Percentiles rank a stretch among this genome's conserved stretches.
Conservation (phyloP, 305 asterid genomes). For the Plantago coronopus region DNA sequence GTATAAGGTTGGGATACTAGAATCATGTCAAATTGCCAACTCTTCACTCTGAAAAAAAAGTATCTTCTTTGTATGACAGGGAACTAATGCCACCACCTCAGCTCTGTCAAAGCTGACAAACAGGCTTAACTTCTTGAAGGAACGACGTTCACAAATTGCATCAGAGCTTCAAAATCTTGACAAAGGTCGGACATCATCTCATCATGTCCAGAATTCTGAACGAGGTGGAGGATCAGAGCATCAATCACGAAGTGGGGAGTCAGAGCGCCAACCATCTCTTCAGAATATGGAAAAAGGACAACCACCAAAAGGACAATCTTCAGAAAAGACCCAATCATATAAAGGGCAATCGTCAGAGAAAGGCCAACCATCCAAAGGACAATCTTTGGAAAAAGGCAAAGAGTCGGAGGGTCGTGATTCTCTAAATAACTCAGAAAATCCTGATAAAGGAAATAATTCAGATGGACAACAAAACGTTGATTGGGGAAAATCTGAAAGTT, state of each 20-base stretch:
- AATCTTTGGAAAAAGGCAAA: conserved; percentile 34
- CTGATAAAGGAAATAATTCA: conserved; percentile 34
- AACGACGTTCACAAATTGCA: conserved; percentile 72
- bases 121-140: conserved; percentile 92
- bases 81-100: conserved; percentile 56
- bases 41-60: conserved; percentile 17
- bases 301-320: conserved; percentile 23
- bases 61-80: conserved; percentile 51
- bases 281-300: conserved; percentile 26
- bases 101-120: conserved; percentile 87
- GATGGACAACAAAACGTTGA: conserved; percentile 41
- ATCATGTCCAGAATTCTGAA: conserved; percentile 33
- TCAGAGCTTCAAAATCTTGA: conserved; percentile 66
- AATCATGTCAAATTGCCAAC: conserved; percentile 1
- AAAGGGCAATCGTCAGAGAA: conserved; percentile 43
- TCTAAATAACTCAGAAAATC: conserved; percentile 18
- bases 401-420: conserved; percentile 29
- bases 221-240: conserved; percentile 36
- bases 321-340: conserved; percentile 22
- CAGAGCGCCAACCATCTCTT: conserved; percentile 5
- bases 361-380: conserved; percentile 25
- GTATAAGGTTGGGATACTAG: not conserved
- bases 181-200: conserved; percentile 41
- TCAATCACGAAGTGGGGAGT: conserved; percentile 5
- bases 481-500: conserved; percentile 56